Conservation (phyloP, 2,329 filamentous ascomycete genomes). For the Penicillium sp. region DNA sequence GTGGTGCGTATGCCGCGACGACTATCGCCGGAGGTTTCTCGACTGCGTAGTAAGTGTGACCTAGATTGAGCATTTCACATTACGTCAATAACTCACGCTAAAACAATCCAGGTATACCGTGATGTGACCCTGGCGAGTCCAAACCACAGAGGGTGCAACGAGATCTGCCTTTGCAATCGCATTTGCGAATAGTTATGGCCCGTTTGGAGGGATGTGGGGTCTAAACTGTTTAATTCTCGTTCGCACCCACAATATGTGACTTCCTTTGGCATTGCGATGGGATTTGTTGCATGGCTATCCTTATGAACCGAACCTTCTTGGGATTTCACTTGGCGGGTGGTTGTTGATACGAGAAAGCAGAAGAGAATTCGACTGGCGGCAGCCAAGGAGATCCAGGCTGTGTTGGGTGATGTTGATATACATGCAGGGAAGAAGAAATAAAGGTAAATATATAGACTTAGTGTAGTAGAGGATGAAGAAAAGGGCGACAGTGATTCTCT, state of each 20-base stretch:
- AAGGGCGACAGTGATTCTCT: not conserved
- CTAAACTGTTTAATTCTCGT: not conserved
- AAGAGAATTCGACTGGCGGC: not conserved
- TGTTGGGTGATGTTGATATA: not conserved
- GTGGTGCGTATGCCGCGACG: not conserved
- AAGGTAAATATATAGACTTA: not conserved
- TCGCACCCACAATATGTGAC: not conserved
- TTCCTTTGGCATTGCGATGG: not conserved
- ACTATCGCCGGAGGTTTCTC: not conserved
- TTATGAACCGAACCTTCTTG: not conserved
- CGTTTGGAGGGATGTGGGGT: not conserved
- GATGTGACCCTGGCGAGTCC: not conserved
- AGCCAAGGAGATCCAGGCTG: not conserved
- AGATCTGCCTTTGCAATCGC: not conserved
- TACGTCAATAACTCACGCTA: not conserved
- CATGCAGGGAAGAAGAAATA: not conserved
- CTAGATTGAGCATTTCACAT: accelerated
- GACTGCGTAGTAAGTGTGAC: not conserved
- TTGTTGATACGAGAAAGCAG: not conserved
- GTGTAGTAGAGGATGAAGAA: not conserved
- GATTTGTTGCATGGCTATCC: not conserved
- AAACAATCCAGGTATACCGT: not conserved
- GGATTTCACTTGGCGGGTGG: not conserved
- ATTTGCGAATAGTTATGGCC: not conserved
- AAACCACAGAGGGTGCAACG: not conserved